Conservation (phyloP, 257 asterid species). For the Forsythia viridissima region DNA sequence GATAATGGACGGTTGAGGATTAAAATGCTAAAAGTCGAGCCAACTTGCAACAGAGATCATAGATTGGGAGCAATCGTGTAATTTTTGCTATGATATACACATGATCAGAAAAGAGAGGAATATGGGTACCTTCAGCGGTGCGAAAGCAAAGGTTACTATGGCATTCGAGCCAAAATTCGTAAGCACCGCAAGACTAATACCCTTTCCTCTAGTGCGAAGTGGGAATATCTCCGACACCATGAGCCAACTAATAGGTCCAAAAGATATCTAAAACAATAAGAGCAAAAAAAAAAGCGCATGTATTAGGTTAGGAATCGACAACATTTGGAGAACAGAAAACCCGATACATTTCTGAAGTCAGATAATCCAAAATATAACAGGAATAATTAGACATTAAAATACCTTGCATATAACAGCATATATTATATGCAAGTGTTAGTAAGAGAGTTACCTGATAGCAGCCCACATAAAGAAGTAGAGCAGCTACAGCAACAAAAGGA, state of each 20-base stretch:
- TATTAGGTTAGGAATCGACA: background rate
- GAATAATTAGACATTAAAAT: background rate
- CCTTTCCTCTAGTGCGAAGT: slow-evolving; percentile 91
- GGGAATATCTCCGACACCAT: slow-evolving; percentile 99
- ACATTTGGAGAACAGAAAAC: background rate
- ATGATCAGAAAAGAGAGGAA: background rate
- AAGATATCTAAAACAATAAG: slow-evolving; percentile 64
- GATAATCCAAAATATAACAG: background rate
- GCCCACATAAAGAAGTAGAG: slow-evolving; percentile 93
- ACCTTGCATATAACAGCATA: background rate
- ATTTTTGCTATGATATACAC: background rate
- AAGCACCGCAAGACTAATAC: slow-evolving; percentile 97
- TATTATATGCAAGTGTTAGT: background rate
- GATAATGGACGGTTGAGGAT: background rate
- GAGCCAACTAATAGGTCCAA: slow-evolving; percentile 99
- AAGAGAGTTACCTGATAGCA: slow-evolving; percentile 77
- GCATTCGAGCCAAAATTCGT: slow-evolving; percentile 95
- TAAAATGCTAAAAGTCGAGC: background rate
- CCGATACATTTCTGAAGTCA: background rate
- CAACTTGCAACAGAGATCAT: background rate
- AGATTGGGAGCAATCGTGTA: background rate
- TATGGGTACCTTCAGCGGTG: slow-evolving; percentile 72
- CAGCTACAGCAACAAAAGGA: slow-evolving; percentile 88
- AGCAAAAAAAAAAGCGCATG: background rate
- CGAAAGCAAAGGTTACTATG: slow-evolving; percentile 92